Evolutionary conservation across 202 grass and related monocot genomes (phyloP).

Genomic region (Setaria italica): DNA sequence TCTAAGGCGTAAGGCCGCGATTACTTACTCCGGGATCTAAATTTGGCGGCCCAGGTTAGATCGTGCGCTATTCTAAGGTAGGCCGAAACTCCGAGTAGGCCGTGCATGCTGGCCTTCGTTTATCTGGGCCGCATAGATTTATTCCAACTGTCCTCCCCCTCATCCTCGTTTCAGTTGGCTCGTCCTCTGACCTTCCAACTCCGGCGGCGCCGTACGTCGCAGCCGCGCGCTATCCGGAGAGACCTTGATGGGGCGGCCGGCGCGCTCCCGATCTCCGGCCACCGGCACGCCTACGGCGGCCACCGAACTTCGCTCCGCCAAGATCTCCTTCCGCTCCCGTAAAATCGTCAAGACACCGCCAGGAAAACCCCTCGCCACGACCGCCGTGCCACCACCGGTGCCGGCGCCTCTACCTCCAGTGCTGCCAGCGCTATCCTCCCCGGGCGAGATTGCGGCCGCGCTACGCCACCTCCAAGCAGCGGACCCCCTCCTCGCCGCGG

Average conservation of each 20-base stretch:
- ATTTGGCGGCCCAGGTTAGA: too few relatives aligned
- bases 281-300: background rate
- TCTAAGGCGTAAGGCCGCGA: too few relatives aligned
- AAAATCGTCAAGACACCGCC: conserved; percentile 52
- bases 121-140: background rate
- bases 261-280: conserved; percentile 1
- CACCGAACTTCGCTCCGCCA: background rate
- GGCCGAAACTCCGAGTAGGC: too few relatives aligned
- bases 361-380: background rate
- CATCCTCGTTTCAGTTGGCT: too few relatives aligned
- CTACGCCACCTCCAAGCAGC: conserved; percentile 52
- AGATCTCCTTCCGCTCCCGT: conserved; percentile 66
- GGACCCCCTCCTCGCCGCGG: conserved; percentile 48
- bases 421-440: conserved; percentile 45
- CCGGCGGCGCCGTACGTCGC: conserved; percentile 1
- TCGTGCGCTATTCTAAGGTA: too few relatives aligned
- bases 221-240: background rate
- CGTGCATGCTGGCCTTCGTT: background rate
- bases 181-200: background rate
- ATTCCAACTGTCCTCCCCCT: background rate
- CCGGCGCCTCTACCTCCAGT: background rate
- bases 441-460: conserved; percentile 42
- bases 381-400: background rate
- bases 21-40: too few relatives aligned
- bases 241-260: conserved; percentile 28